A percentile compares a stretch with the other conserved stretches of the same genome.
These are phyloP conservation scores for Boletus pseudo-olivaceus DNA, from an alignment of 768 basidiomycete species.

Conservation along the genomic window DNA sequence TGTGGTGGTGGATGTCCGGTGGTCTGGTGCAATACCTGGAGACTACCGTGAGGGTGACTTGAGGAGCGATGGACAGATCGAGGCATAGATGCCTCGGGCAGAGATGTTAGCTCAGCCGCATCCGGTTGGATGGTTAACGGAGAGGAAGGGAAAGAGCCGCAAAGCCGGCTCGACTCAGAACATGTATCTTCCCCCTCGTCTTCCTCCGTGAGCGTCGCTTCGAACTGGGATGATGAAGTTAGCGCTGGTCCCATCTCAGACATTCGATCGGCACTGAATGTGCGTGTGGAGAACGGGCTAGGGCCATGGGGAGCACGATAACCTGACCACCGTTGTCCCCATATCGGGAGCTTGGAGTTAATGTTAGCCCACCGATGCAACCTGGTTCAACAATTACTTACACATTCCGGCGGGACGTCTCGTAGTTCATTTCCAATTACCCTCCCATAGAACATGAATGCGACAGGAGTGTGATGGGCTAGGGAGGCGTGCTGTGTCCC, in stretches of 20 bases:
- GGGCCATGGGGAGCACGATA: slow-evolving; percentile 24
- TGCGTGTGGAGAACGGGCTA: slow-evolving; percentile 23
- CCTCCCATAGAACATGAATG: slow-evolving; percentile 26
- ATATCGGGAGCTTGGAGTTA: slow-evolving; percentile 26
- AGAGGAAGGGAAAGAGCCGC: slow-evolving; percentile 9
- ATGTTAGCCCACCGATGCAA: slow-evolving; percentile 7
- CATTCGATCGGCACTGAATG: slow-evolving; percentile 20
- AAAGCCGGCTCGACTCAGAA: slow-evolving; percentile 13
- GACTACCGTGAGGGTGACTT: neutral
- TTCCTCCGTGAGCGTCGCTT: slow-evolving; percentile 13
- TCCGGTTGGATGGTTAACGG: slow-evolving; percentile 4
- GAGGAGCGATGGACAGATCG: neutral
- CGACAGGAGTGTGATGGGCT: slow-evolving; percentile 15
- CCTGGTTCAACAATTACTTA: slow-evolving; percentile 12
- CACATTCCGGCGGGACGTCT: slow-evolving; percentile 27
- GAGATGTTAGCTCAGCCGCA: neutral
- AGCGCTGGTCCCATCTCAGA: slow-evolving; percentile 17
- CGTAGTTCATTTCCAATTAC: slow-evolving; percentile 31
- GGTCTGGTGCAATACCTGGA: neutral
- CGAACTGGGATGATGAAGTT: slow-evolving; percentile 25
- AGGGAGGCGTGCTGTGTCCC: slow-evolving; percentile 13
- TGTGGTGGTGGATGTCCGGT: neutral
- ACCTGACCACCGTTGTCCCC: slow-evolving; percentile 31
- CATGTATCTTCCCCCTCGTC: slow-evolving; percentile 16
- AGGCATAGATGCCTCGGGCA: neutral